These are phyloP conservation scores for Articulospora tetracladia DNA, from an alignment of 495 filamentous ascomycete species.

Conservation along the genomic window DNA sequence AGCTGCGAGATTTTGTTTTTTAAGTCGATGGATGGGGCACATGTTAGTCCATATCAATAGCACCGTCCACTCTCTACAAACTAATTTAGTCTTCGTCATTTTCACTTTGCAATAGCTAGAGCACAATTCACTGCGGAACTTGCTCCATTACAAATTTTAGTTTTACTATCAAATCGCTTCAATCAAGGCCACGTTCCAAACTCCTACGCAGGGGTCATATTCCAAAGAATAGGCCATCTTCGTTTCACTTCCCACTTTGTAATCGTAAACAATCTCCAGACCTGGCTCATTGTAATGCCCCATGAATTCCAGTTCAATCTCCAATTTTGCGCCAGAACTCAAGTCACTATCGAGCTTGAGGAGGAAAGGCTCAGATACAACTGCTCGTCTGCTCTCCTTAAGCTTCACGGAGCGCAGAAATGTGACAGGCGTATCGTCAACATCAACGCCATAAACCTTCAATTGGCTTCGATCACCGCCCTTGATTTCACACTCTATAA, in stretches of 20 bases:
- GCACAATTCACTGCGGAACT: no score
- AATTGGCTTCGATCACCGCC: constrained; percentile 23
- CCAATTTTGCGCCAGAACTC: constrained; percentile 25
- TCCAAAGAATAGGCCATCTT: constrained; percentile 33
- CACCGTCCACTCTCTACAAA: no score
- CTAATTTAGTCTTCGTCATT: no score
- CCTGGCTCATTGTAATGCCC: constrained; percentile 42
- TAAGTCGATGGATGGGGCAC: no score
- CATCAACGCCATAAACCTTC: constrained; percentile 32
- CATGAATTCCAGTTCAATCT: constrained; percentile 42
- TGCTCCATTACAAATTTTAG: no score
- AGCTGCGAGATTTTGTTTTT: no score
- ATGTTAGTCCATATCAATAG: no score
- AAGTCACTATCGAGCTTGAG: constrained; percentile 29
- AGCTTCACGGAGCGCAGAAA: constrained; percentile 37
- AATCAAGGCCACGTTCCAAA: no score
- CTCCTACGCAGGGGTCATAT: constrained; percentile 34
- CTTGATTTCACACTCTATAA: constrained; percentile 25
- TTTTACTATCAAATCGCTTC: no score
- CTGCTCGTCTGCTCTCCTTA: constrained; percentile 29
- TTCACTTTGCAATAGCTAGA: no score
- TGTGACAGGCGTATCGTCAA: constrained; percentile 39
- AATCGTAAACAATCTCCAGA: constrained; percentile 27
- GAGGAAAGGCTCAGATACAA: constrained; percentile 35
- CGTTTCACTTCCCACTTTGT: background rate